phyloP scores from a whole-genome alignment of 148 eudicot species.

The Rhododendron kiyosumense region DNA sequence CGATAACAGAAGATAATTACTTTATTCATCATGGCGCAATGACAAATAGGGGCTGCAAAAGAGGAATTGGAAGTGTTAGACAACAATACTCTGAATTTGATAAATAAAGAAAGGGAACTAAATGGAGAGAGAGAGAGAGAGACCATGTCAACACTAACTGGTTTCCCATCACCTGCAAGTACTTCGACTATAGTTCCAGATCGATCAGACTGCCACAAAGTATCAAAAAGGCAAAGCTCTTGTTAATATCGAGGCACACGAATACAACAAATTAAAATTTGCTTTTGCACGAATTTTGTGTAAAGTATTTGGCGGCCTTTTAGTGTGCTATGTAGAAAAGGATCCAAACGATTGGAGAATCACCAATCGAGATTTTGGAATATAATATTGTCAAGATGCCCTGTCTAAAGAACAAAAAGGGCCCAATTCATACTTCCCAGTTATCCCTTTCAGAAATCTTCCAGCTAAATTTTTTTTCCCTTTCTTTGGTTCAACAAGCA shows the following conservation, averaged over 20 bases:
- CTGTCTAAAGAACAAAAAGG: not conserved
- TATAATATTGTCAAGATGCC: not conserved
- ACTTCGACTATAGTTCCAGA: slow-evolving; percentile 41
- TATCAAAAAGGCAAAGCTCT: not conserved
- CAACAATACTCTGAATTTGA: slow-evolving; percentile 3
- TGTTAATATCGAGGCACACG: not conserved
- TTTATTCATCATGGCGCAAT: slow-evolving; percentile 35
- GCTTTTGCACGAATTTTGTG: not conserved
- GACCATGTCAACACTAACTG: slow-evolving; percentile 48
- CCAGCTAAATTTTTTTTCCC: not conserved
- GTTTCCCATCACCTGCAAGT: slow-evolving; percentile 39
- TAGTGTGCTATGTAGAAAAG: not conserved
- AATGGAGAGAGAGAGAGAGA: not conserved
- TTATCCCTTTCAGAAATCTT: not conserved
- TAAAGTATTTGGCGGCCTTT: not conserved
- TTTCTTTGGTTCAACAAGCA: not conserved
- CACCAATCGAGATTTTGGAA: not conserved
- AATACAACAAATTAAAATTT: not conserved
- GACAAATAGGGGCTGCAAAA: slow-evolving; percentile 42
- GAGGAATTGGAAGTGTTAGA: slow-evolving; percentile 1
- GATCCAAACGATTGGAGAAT: not conserved
- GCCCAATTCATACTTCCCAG: not conserved
- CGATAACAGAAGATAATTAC: slow-evolving; percentile 5
- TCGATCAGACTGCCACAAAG: slow-evolving; percentile 36
- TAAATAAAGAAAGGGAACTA: not conserved